These are phyloP conservation scores for Aspergillus brasiliensis DNA, from an alignment of 2,329 filamentous ascomycete genomes.

Conservation along the genomic window DNA sequence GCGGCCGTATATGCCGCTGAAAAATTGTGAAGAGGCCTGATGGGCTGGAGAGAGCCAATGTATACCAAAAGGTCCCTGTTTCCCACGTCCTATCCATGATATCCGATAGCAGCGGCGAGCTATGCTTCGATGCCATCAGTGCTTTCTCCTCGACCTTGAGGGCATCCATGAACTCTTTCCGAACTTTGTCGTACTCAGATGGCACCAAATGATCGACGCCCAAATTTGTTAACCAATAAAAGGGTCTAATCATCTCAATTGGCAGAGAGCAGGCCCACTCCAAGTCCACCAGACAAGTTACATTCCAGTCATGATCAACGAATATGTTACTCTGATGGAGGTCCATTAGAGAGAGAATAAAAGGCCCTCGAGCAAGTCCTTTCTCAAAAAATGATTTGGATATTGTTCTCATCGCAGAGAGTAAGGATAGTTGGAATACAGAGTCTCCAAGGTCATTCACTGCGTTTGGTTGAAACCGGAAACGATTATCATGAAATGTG, in stretches of 20 bases:
- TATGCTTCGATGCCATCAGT: background rate
- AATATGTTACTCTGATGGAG: conserved; percentile 39
- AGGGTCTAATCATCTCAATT: conserved; percentile 27
- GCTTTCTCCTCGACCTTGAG: background rate
- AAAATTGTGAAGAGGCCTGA: conserved; percentile 21
- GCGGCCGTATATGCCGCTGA: conserved; percentile 21
- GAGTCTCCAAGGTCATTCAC: conserved; percentile 17
- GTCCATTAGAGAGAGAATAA: conserved; percentile 32
- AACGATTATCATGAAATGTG: conserved; percentile 6
- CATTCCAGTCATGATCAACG: conserved; percentile 28
- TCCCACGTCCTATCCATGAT: conserved; percentile 23
- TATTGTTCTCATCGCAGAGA: conserved; percentile 32
- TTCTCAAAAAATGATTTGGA: conserved; percentile 28
- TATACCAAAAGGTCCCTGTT: conserved; percentile 23
- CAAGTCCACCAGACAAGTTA: conserved; percentile 26
- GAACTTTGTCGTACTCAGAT: conserved; percentile 8
- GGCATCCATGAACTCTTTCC: conserved; percentile 9
- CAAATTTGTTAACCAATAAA: conserved; percentile 28
- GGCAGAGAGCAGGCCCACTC: conserved; percentile 28
- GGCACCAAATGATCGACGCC: conserved; percentile 19
- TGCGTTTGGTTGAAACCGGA: conserved; percentile 28
- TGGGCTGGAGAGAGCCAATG: conserved; percentile 21
- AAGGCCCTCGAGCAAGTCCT: conserved; percentile 39
- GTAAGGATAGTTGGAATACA: conserved; percentile 22
- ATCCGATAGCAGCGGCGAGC: background rate